A percentile compares a stretch with the other conserved stretches of the same genome.
Evolutionary conservation across 2,329 filamentous ascomycete genomes (phyloP).

Genomic region (Fusarium annulatum): DNA sequence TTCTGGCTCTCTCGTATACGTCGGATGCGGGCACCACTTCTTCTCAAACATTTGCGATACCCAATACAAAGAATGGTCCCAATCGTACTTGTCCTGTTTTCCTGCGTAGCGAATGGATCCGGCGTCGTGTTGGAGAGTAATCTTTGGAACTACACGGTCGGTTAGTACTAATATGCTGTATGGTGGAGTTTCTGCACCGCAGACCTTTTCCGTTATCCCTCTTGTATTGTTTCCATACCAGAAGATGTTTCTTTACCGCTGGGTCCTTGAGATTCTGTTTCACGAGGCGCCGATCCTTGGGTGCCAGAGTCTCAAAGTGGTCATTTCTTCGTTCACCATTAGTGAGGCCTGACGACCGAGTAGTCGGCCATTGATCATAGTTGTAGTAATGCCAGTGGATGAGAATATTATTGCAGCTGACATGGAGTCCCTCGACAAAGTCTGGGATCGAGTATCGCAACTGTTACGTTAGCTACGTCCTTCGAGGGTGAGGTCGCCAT

Average conservation of each 20-base stretch:
- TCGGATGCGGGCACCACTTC: slow-evolving; percentile 52
- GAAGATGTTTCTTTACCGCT: slow-evolving; percentile 41
- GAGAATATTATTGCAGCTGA: slow-evolving; percentile 59
- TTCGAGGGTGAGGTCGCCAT: not conserved
- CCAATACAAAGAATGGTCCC: slow-evolving; percentile 59
- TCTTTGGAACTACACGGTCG: slow-evolving; percentile 5
- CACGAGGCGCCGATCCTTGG: slow-evolving; percentile 50
- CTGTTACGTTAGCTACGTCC: slow-evolving; percentile 30
- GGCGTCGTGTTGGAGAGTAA: not conserved
- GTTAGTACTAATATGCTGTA: slow-evolving; percentile 2
- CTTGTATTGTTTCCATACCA: slow-evolving; percentile 42
- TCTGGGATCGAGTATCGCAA: slow-evolving; percentile 52
- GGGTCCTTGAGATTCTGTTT: slow-evolving; percentile 43
- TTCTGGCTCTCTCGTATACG: slow-evolving; percentile 43
- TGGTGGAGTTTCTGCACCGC: not conserved
- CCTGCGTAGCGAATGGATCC: slow-evolving; percentile 35
- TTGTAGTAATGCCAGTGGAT: slow-evolving; percentile 64
- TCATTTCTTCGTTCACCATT: slow-evolving; percentile 29
- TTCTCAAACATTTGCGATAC: slow-evolving; percentile 59
- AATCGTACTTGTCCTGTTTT: slow-evolving; percentile 43
- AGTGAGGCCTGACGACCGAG: slow-evolving; percentile 41
- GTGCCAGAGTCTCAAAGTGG: slow-evolving; percentile 45
- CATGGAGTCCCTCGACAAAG: slow-evolving; percentile 58
- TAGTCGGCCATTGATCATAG: slow-evolving; percentile 44
- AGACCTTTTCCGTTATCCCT: slow-evolving; percentile 40